Evolutionary conservation across 208 protist genomes (phyloP).

Genomic region (Trypanosoma lewisi): DNA sequence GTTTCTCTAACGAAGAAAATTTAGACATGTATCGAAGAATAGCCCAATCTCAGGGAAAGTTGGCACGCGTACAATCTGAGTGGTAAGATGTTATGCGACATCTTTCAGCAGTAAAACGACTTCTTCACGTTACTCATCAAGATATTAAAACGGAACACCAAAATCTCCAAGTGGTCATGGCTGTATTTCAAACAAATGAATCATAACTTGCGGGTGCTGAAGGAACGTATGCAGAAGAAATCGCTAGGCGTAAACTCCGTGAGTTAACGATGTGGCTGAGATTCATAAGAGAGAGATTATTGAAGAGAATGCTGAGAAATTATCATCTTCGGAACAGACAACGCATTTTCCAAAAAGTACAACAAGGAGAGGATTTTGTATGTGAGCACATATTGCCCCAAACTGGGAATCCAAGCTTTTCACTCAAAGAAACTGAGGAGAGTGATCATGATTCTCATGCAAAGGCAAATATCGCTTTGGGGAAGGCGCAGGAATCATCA

Average conservation of each 20-base stretch:
- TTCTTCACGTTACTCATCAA: constrained; percentile 41
- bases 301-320: not conserved
- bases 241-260: constrained; percentile 34
- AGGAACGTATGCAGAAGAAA: constrained; percentile 40
- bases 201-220: constrained; percentile 37
- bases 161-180: constrained; percentile 38
- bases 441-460: not conserved
- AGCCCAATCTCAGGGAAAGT: constrained; percentile 39
- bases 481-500: not conserved
- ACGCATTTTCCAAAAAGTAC: not conserved
- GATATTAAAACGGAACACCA: constrained; percentile 51
- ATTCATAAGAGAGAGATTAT: not conserved
- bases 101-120: constrained; percentile 43
- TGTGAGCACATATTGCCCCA: not conserved
- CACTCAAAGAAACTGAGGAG: not conserved
- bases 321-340: not conserved
- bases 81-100: constrained; percentile 48
- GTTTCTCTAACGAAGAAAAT: constrained; percentile 43
- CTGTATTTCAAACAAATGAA: constrained; percentile 39
- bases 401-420: not conserved
- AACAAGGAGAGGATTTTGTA: not conserved
- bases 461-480: not conserved
- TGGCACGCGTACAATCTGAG: constrained; percentile 46
- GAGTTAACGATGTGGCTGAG: constrained; percentile 22
- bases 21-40: constrained; percentile 63